These are phyloP conservation scores for Orobanche coerulescens DNA, from an alignment of 257 asterid species.

Conservation along the genomic window DNA sequence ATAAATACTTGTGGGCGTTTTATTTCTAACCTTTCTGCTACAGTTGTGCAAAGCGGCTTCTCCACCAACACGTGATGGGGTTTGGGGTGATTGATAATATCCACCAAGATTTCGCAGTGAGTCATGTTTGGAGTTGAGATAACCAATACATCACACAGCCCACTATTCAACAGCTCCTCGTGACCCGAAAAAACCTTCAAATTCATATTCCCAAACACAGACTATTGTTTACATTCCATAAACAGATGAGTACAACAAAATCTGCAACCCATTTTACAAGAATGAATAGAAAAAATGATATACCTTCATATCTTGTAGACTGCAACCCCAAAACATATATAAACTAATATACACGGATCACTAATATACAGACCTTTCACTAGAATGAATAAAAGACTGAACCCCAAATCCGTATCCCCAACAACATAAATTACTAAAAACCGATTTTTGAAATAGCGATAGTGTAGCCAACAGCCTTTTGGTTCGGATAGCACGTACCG, in stretches of 20 bases:
- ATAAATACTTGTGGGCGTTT: not conserved
- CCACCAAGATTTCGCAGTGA: slow-evolving; percentile 80
- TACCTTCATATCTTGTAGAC: too few species aligned
- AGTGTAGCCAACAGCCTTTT: too few species aligned
- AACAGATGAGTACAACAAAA: not conserved
- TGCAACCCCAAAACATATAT: too few species aligned
- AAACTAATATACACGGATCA: too few species aligned
- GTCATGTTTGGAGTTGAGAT: slow-evolving; percentile 90
- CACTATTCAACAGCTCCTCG: slow-evolving; percentile 60
- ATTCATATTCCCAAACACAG: slow-evolving; percentile 1
- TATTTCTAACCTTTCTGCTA: slow-evolving; percentile 43
- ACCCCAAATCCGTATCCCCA: too few species aligned
- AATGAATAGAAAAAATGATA: not conserved
- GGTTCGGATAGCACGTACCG: too few species aligned
- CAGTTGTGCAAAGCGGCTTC: slow-evolving; percentile 88
- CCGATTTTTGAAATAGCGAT: too few species aligned
- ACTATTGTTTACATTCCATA: not conserved
- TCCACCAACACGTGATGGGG: slow-evolving; percentile 88
- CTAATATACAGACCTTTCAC: too few species aligned
- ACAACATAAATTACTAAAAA: too few species aligned
- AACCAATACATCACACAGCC: slow-evolving; percentile 65
- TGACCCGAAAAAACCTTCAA: slow-evolving; percentile 60
- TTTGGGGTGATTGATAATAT: slow-evolving; percentile 49
- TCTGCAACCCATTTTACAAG: not conserved
- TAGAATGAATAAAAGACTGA: too few species aligned